phyloP scores from a whole-genome alignment of 176 grass and related monocot genomes.

The Triticum urartu region DNA sequence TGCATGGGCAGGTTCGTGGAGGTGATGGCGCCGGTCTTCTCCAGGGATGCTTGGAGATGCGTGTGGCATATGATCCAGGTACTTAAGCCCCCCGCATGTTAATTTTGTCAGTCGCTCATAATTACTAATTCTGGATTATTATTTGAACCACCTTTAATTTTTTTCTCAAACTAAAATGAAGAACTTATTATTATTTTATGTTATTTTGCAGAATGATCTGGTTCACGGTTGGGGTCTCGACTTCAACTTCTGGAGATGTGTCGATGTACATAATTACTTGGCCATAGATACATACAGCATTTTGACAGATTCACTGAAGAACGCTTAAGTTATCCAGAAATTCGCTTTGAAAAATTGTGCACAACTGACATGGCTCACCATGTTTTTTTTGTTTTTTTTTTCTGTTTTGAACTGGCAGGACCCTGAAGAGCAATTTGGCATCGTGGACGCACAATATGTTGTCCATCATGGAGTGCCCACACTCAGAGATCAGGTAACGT shows the following conservation, averaged over 20 bases:
- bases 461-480: constrained; percentile 21
- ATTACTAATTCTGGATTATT: too few relatives aligned
- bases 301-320: background rate
- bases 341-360: background rate
- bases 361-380: background rate
- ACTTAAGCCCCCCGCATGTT: too few relatives aligned
- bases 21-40: constrained; percentile 43
- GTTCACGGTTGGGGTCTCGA: constrained; percentile 36
- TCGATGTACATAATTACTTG: constrained; percentile 12
- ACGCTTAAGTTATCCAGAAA: background rate
- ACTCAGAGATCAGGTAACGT: background rate
- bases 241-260: constrained; percentile 43
- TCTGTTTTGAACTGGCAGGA: background rate
- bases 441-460: constrained; percentile 21
- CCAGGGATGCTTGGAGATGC: constrained; percentile 33
- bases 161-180: background rate
- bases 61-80: constrained; percentile 51
- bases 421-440: background rate
- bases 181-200: too few relatives aligned
- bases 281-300: background rate
- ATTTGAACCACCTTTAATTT: background rate
- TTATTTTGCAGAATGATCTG: constrained; percentile 6
- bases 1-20: constrained; percentile 34
- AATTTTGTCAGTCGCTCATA: too few relatives aligned
- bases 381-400: background rate